Conservation (phyloP, 2,329 filamentous ascomycete species). For the Colletotrichum gloeosporioides region DNA sequence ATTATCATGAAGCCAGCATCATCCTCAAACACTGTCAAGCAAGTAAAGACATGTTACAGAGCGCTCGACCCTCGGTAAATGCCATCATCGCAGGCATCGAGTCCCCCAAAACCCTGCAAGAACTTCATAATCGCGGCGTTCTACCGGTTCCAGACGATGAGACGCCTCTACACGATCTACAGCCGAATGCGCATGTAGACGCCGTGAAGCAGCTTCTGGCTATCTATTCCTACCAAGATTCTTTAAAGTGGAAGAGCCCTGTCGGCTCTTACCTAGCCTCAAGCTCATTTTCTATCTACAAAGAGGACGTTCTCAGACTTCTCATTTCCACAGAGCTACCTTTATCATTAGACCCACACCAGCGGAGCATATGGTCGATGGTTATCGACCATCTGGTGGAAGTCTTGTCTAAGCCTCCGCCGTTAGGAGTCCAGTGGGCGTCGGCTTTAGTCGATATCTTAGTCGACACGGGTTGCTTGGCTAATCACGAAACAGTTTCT, state of each 20-base stretch:
- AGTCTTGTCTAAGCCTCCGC: neutral
- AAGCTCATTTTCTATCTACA: neutral
- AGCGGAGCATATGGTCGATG: neutral
- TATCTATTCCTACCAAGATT: neutral
- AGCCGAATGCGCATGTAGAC: neutral
- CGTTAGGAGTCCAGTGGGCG: neutral
- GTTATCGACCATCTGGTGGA: neutral
- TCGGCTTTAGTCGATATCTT: neutral
- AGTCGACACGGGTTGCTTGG: neutral
- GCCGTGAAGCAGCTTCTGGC: neutral
- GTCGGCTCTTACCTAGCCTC: neutral
- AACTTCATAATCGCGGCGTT: neutral
- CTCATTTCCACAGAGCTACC: neutral
- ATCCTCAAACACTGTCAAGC: neutral
- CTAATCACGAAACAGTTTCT: neutral
- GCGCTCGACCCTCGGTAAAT: neutral
- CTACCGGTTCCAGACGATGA: neutral
- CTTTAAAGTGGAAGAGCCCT: neutral
- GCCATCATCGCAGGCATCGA: neutral
- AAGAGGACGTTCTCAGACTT: neutral
- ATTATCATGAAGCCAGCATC: neutral
- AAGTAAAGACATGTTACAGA: neutral
- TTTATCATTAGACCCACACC: neutral
- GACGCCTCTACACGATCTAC: neutral
- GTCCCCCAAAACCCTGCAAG: neutral